Base-by-base conservation (phyloP, 2,329 filamentous ascomycete genomes). In the Acarospora socialis region DNA sequence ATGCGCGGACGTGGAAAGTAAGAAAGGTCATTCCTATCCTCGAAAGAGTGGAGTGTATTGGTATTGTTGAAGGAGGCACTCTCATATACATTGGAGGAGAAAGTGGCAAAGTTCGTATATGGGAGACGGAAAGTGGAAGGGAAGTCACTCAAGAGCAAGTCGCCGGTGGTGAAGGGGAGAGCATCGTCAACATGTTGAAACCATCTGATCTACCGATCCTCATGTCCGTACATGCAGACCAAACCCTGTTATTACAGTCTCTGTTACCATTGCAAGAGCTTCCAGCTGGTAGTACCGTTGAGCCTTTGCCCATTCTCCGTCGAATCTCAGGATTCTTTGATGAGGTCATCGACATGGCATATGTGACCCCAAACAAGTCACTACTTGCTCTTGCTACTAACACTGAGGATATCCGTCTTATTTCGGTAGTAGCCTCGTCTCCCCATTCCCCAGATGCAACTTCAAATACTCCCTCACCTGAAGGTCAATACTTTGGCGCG, bases 281-380 rank as follows among this genome's bases (percentile, higher is more conserved):
- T 35, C 51, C 51, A 28, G 46, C 51, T 21, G 41, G 58, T 36
- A 44, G 65, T 50, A 46, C 61, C 4, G 49, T 80, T 58, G 53
- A 60, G n/a, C 59, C 70, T n/a, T 53, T 78, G 15, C 62, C 68
- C 7, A 48, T 76, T 1, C 67, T 81, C 26, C 73, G 81, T 43
- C 73, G 83, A 26, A 92, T 98, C 43, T 93, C 87, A 4, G 92
- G 90, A 32, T 94, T 90, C 5, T 84, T 95, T 53, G 92, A 98
- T 52, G 90, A 98, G 53, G 84, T 98, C 32, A 94, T 98, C 44
- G 92, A 98, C 50, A 61, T 98, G 20, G 81, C 78, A 18, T 94
- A 90, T 47, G 65, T 95, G 33, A 73, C 90, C 2, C 72, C 76
- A 0, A 77, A 92, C 46, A 73, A 72, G 35, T 87, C 82, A 3